A percentile compares a stretch with the other conserved stretches of the same genome.
Conservation (phyloP, 495 filamentous ascomycete species). For the Thermochaetoides thermophila region DNA sequence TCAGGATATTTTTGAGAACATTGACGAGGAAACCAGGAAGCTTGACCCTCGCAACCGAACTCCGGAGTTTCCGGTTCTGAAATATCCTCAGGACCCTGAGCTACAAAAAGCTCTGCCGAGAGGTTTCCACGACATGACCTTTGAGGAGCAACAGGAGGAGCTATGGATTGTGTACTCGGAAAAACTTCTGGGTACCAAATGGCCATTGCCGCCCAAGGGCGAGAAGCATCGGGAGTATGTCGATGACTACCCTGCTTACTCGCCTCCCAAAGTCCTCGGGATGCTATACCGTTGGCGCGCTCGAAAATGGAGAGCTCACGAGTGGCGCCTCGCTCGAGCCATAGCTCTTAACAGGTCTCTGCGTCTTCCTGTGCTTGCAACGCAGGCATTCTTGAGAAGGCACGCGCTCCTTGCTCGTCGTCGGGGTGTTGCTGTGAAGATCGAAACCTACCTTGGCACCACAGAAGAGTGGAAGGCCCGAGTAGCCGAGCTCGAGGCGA, state of each 20-base stretch:
- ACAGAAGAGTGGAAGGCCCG: conserved; percentile 18
- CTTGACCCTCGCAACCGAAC: background rate
- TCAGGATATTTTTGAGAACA: background rate
- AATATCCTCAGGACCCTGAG: background rate
- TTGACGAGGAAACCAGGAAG: background rate
- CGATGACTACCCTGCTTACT: conserved; percentile 3
- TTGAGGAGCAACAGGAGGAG: conserved; percentile 5
- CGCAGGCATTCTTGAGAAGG: conserved; percentile 18
- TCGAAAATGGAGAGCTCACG: conserved; percentile 1
- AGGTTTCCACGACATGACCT: conserved; percentile 5
- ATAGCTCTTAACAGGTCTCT: conserved; percentile 9
- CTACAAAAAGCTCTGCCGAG: conserved; percentile 2
- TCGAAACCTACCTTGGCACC: conserved; percentile 7
- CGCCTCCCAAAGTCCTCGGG: conserved; percentile 8
- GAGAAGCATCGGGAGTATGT: conserved; percentile 1
- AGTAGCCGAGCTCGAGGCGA: conserved; percentile 9
- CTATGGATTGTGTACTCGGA: conserved; percentile 3
- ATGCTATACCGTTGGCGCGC: conserved; percentile 3
- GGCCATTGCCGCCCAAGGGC: background rate
- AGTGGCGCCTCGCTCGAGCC: conserved; percentile 6
- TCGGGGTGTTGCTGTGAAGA: conserved; percentile 1
- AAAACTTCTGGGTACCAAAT: conserved; percentile 1
- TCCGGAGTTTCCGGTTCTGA: background rate
- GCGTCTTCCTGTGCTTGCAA: conserved; percentile 19
- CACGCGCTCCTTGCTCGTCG: conserved; percentile 7